These are phyloP conservation scores for Pythium volutum DNA, from an alignment of 352 stramenopile species.

Conservation along the genomic window DNA sequence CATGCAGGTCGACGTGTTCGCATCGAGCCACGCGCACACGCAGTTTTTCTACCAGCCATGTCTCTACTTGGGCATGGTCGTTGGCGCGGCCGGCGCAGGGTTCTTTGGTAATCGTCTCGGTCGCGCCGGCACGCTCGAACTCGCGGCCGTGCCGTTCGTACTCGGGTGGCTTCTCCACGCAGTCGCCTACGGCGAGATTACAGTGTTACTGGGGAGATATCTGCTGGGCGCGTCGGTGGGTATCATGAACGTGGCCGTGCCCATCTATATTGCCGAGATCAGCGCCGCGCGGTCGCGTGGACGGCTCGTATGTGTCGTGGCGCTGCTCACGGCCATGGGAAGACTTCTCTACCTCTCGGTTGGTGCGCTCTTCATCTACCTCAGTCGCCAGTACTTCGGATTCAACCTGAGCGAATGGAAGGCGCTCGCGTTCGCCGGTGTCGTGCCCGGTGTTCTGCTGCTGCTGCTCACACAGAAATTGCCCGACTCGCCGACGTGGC, in stretches of 20 bases:
- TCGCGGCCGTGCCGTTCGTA: conserved; percentile 67
- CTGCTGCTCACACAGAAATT: conserved; percentile 65
- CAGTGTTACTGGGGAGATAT: conserved; percentile 62
- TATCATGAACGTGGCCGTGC: conserved; percentile 60
- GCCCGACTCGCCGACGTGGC: conserved; percentile 77
- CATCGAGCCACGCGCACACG: conserved; percentile 59
- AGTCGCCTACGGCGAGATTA: conserved; percentile 62
- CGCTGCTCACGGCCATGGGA: conserved; percentile 37
- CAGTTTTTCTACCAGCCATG: conserved; percentile 71
- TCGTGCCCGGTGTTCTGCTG: conserved; percentile 48
- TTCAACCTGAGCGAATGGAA: conserved; percentile 87
- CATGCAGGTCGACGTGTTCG: conserved; percentile 84
- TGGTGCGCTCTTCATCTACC: conserved; percentile 52
- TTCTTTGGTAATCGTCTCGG: conserved; percentile 65
- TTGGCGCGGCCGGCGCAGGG: conserved; percentile 53
- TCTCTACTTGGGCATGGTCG: conserved; percentile 55
- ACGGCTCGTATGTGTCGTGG: conserved; percentile 47
- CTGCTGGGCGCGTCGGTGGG: conserved; percentile 50
- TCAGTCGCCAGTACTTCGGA: conserved; percentile 62
- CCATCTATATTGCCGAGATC: conserved; percentile 73
- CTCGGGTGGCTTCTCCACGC: conserved; percentile 71
- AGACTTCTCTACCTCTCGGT: conserved; percentile 50
- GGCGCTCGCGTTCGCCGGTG: conserved; percentile 46
- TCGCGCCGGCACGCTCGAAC: conserved; percentile 64
- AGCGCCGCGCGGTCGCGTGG: conserved; percentile 53